phyloP scores from a whole-genome alignment of 176 grass and related monocot species.

The Eragrostis curvula region DNA sequence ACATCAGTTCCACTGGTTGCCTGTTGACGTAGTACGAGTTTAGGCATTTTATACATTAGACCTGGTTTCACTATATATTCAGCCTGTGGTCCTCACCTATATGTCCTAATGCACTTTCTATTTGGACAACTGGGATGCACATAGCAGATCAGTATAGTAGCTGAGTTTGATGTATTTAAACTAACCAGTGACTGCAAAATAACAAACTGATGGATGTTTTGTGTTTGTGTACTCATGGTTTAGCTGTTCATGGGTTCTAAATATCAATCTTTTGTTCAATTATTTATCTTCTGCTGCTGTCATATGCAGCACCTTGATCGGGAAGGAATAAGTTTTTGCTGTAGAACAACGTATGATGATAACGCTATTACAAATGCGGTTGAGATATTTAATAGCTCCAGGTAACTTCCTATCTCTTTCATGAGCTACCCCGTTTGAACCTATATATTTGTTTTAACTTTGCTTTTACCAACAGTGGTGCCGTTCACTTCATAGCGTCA shows the following conservation, averaged over 20 bases:
- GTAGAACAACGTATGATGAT: constrained; percentile 90
- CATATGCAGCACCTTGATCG: constrained; percentile 77
- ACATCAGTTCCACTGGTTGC: background rate
- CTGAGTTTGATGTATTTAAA: constrained; percentile 20
- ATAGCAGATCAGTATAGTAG: background rate
- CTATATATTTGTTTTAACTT: constrained; percentile 10
- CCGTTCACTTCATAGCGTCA: constrained; percentile 79
- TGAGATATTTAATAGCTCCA: constrained; percentile 87
- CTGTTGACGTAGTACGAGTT: constrained; percentile 10
- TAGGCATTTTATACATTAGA: background rate
- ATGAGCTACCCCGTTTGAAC: constrained; percentile 12
- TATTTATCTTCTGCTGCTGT: constrained; percentile 31
- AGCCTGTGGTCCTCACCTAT: background rate
- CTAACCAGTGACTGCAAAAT: constrained; percentile 12
- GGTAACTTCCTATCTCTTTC: constrained; percentile 49
- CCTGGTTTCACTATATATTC: background rate
- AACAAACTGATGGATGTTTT: constrained; percentile 1
- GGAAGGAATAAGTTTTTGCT: constrained; percentile 95
- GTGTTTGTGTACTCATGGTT: constrained; percentile 10
- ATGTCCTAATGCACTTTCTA: background rate
- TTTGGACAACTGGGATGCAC: constrained; percentile 5
- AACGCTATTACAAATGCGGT: constrained; percentile 97
- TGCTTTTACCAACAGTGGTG: constrained; percentile 53
- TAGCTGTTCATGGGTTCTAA: constrained; percentile 13
- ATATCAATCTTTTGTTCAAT: background rate